phyloP scores from a whole-genome alignment of 2,329 filamentous ascomycete species.

The Teratosphaeria pseudoeucalypti region DNA sequence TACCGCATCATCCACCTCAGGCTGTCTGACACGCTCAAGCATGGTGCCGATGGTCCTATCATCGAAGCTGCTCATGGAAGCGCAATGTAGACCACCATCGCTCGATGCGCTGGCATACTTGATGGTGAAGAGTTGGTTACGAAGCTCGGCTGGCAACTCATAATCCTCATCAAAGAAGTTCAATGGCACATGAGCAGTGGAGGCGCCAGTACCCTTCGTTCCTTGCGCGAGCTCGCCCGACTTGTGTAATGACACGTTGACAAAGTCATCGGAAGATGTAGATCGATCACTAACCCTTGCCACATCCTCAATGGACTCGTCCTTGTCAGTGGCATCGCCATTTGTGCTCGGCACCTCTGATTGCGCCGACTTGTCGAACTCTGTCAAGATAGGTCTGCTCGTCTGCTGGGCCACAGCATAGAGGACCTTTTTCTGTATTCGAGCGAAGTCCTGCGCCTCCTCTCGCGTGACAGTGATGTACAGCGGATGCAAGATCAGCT shows the following conservation, averaged over 20 bases:
- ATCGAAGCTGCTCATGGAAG: constrained; percentile 32
- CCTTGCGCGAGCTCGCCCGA: background rate
- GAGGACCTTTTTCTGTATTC: constrained; percentile 70
- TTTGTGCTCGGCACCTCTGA: background rate
- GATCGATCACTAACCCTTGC: constrained; percentile 65
- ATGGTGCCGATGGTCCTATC: constrained; percentile 15
- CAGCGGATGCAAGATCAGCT: constrained; percentile 27
- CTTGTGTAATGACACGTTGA: constrained; percentile 80
- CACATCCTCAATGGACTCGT: constrained; percentile 36
- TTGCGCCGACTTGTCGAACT: constrained; percentile 24
- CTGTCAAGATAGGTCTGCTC: constrained; percentile 53
- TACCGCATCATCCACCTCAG: constrained; percentile 14
- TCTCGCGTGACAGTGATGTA: constrained; percentile 68
- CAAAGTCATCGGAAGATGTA: constrained; percentile 78
- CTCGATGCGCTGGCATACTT: constrained; percentile 49
- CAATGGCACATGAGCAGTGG: constrained; percentile 14
- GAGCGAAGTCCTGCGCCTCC: constrained; percentile 59
- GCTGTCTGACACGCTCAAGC: constrained; percentile 18
- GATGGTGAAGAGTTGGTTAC: constrained; percentile 62
- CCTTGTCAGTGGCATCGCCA: constrained; percentile 19
- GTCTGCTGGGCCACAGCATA: constrained; percentile 67
- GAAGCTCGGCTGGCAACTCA: constrained; percentile 50
- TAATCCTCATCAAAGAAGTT: constrained; percentile 21
- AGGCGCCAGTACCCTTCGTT: background rate
- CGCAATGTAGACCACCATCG: constrained; percentile 46